Evolutionary conservation across 225 moss, liverwort and hornwort genomes (phyloP), one percentile per base, ranked within the genome.

Genomic region (Bryoerythrophyllum caledonicum): DNA sequence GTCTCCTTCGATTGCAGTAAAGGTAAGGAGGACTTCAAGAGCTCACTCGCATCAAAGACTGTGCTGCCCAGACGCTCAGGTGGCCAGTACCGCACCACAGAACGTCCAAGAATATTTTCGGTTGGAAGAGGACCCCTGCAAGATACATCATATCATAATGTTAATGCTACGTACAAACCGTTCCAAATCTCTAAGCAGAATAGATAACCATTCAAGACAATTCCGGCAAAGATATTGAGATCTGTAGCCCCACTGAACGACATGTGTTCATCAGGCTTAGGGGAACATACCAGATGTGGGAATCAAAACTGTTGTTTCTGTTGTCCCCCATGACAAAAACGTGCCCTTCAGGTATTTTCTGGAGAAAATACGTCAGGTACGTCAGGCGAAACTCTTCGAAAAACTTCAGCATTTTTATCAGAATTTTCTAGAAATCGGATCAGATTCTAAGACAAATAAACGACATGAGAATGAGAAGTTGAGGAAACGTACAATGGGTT

Each of bases 281-380:
- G 57, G 27, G 12, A 34, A 53, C 62, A 63, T 88, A 90, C 90
- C 90, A 90, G 63, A 90, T 53, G 75, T 90, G 90, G 20, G 90
- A 90, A 74, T 90, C 90, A 40, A 76, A 87, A 76, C 90, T 90
- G 65, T 90, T 88, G 65, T 90, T 90, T 32, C 90, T 81, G 70
- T 90, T 90, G 40, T 90, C 90, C 40, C 90, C 90, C 90, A 90
- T 90, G 9, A 90, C 90, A 81, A 90, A 90, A 28, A 90, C 90
- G 60, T 85, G 87, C 30, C 82, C 90, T 30, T 85, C 82, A 1
- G 90, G 90, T 38, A 90, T 82, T 87, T 81, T 82, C 90, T 90
- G 90, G 44, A n/a, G n/a, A n/a, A n/a, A n/a, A n/a, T 7, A 70
- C 24, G 3, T 20, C 6, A 1, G 11, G 24, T 7, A 70, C 24